phyloP scores from a whole-genome alignment of 495 filamentous ascomycete genomes.

The Talaromyces wortmannii region DNA sequence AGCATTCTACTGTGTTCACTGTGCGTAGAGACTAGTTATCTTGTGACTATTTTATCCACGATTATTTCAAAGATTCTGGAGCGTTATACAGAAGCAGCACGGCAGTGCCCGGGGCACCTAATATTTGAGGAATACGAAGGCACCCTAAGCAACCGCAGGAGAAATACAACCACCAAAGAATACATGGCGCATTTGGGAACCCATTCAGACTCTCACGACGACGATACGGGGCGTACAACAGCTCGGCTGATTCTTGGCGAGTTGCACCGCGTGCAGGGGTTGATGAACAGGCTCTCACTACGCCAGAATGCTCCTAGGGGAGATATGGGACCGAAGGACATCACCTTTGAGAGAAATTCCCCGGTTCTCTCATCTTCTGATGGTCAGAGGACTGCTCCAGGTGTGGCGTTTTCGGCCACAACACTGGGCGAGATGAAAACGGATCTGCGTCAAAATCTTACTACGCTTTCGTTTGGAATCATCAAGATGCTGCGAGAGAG shows the following conservation, averaged over 20 bases:
- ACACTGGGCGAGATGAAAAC: not conserved
- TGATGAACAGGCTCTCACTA: conserved; percentile 19
- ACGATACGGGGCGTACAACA: conserved; percentile 16
- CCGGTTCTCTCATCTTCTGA: not conserved
- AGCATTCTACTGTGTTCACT: conserved; percentile 13
- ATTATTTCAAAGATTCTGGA: conserved; percentile 22
- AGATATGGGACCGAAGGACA: not conserved
- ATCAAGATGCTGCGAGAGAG: not conserved
- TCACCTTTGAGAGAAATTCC: not conserved
- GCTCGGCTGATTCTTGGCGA: conserved; percentile 30
- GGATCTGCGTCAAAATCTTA: not conserved
- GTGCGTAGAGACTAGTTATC: conserved; percentile 16
- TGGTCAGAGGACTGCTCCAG: not conserved
- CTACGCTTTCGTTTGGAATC: not conserved
- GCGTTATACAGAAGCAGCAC: conserved; percentile 16
- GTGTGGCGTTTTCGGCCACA: not conserved
- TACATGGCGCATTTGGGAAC: not conserved
- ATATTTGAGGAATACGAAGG: not conserved
- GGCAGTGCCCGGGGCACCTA: not conserved
- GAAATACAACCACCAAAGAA: conserved; percentile 11
- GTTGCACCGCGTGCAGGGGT: conserved; percentile 28
- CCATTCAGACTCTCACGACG: not conserved
- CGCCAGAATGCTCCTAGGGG: not conserved
- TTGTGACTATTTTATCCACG: conserved; percentile 16
- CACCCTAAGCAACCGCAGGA: not conserved